phyloP scores from a whole-genome alignment of 208 protist genomes.

The Leptomonas pyrrhocoris region DNA sequence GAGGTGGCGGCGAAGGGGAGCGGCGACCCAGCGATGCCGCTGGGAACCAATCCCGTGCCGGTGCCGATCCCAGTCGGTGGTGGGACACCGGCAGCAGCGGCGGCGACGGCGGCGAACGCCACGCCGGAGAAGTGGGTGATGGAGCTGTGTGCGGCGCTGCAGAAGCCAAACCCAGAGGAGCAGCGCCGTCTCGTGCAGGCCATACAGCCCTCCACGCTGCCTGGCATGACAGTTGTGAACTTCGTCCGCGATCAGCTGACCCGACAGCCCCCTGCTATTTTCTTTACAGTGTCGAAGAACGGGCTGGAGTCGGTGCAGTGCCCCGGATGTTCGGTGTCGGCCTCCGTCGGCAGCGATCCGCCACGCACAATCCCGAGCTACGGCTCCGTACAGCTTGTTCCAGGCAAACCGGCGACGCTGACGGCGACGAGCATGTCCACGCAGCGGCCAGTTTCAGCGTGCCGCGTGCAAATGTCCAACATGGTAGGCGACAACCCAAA shows the following conservation, averaged over 20 bases:
- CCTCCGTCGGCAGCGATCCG: conserved; percentile 49
- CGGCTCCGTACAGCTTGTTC: conserved; percentile 41
- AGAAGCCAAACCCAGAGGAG: conserved; percentile 47
- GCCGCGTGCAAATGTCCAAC: conserved; percentile 42
- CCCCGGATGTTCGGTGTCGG: conserved; percentile 57
- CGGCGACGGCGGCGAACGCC: background rate
- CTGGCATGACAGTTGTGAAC: conserved; percentile 49
- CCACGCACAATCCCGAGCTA: conserved; percentile 46
- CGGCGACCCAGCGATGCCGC: background rate
- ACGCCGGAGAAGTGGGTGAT: conserved; percentile 54
- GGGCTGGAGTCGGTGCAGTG: conserved; percentile 58
- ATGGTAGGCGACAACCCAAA: background rate
- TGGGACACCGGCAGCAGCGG: background rate
- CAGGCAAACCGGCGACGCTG: conserved; percentile 38
- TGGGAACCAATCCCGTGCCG: background rate
- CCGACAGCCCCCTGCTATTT: conserved; percentile 54
- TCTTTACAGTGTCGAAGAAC: conserved; percentile 44
- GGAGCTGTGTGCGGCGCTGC: conserved; percentile 52
- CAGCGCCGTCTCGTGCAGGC: conserved; percentile 49
- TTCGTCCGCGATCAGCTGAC: conserved; percentile 70
- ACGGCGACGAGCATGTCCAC: conserved; percentile 47
- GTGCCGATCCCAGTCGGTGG: conserved; percentile 7
- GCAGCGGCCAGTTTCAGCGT: conserved; percentile 43
- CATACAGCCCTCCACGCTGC: conserved; percentile 38
- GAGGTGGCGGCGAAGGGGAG: conserved; percentile 33